These are phyloP conservation scores for Neofusicoccum sp. DNA, from an alignment of 2,329 filamentous ascomycete species.

Conservation along the genomic window DNA sequence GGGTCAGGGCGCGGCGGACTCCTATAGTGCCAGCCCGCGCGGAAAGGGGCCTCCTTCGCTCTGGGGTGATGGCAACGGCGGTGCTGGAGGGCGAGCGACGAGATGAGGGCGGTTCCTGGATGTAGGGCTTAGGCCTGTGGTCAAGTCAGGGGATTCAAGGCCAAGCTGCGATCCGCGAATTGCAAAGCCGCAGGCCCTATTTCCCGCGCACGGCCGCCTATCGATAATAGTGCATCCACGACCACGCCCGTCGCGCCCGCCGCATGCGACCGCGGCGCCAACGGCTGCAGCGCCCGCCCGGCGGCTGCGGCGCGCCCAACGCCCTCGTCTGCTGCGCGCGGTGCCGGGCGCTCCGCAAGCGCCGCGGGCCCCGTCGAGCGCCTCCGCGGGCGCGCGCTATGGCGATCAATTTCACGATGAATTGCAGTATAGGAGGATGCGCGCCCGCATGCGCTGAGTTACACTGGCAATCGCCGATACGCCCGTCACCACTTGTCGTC, in stretches of 20 bases:
- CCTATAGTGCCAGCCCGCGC: background rate
- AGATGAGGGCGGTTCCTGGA: constrained; percentile 16
- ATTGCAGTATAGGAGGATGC: constrained; percentile 16
- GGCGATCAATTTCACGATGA: constrained; percentile 15
- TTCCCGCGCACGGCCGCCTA: constrained; percentile 4
- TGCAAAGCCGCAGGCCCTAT: constrained; percentile 16
- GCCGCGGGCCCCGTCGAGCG: background rate
- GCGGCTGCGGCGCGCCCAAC: background rate
- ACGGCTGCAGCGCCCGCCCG: background rate
- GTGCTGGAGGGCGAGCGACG: constrained; percentile 11
- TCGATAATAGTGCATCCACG: background rate
- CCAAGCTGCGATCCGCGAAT: constrained; percentile 15
- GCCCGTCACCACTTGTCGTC: constrained; percentile 50
- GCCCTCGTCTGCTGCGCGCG: background rate
- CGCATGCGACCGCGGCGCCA: constrained; percentile 3
- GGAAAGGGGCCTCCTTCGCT: constrained; percentile 17
- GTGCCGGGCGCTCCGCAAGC: background rate
- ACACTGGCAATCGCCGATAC: background rate
- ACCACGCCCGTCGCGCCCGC: constrained; percentile 1
- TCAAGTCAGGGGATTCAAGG: constrained; percentile 14
- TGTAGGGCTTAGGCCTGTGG: constrained; percentile 18
- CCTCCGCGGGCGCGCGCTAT: constrained; percentile 3
- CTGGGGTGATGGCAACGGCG: background rate
- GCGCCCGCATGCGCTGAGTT: constrained; percentile 12
- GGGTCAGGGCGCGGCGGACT: background rate